Evolutionary conservation across 371 early-diverging fungal genomes (phyloP).

Genomic region (Syncephalastrum contaminatum): DNA sequence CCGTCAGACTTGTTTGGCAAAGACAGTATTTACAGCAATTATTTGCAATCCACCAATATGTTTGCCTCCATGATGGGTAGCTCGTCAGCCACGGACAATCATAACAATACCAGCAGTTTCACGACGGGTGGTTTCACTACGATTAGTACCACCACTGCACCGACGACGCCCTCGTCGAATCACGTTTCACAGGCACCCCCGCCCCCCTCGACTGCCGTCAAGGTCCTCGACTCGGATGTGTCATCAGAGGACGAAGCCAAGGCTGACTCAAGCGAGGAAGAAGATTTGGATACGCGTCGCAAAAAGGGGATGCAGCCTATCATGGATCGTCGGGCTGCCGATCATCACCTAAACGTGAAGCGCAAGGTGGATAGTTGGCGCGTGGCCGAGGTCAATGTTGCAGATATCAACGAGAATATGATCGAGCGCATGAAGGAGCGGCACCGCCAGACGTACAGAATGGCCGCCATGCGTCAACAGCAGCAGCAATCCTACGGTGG

Average conservation of each 20-base stretch:
- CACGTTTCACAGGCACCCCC: conserved; percentile 4
- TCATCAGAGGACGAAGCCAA: too few species aligned
- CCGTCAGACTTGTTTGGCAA: conserved; percentile 18
- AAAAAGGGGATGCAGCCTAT: conserved; percentile 35
- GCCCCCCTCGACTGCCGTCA: conserved; percentile 16
- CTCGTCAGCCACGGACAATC: neutral
- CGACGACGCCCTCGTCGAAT: conserved; percentile 3
- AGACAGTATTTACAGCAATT: conserved; percentile 42
- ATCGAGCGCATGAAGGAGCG: conserved; percentile 46
- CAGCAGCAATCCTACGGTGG: conserved; percentile 21
- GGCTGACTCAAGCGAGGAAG: too few species aligned
- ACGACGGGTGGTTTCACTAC: neutral
- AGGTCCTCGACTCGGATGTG: conserved; percentile 33
- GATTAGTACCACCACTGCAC: too few species aligned
- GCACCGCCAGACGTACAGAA: conserved; percentile 37
- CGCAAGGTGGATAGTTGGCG: conserved; percentile 44
- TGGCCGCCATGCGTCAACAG: conserved; percentile 39
- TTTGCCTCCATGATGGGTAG: conserved; percentile 26
- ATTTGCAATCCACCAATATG: conserved; percentile 28
- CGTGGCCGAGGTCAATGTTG: conserved; percentile 27
- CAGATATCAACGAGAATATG: conserved; percentile 33
- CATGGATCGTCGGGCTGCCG: conserved; percentile 38
- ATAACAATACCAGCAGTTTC: neutral
- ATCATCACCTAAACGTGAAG: conserved; percentile 33
- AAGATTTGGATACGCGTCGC: too few species aligned